Conservation (phyloP, 2,329 filamentous ascomycete species). For the Cylindrodendrum hubeiense region DNA sequence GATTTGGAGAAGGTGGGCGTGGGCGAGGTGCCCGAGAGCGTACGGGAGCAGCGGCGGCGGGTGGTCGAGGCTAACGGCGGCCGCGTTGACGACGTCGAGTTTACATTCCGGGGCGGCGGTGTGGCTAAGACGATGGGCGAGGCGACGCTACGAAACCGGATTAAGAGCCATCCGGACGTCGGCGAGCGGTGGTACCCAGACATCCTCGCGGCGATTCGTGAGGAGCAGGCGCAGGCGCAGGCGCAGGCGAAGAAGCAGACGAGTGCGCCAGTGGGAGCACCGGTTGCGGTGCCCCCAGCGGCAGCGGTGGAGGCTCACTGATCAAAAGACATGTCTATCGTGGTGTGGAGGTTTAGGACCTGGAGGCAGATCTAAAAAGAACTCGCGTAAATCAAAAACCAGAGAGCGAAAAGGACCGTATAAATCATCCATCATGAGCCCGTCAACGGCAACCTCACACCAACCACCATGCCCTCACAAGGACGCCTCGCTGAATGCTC, state of each 20-base stretch:
- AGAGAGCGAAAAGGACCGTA: conserved; percentile 17
- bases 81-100: conserved; percentile 82
- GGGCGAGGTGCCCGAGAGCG: conserved; percentile 70
- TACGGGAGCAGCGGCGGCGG: conserved; percentile 71
- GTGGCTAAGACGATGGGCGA: conserved; percentile 79
- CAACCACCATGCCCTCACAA: conserved; percentile 12
- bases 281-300: conserved; percentile 34
- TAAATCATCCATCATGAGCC: conserved; percentile 25
- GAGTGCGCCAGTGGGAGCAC: conserved; percentile 27
- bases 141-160: conserved; percentile 84
- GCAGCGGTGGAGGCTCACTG: conserved; percentile 50
- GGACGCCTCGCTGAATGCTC: conserved; percentile 26
- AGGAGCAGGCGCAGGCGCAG: conserved; percentile 72
- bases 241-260: conserved; percentile 50
- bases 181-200: conserved; percentile 85
- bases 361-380: conserved; percentile 16
- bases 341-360: conserved; percentile 22
- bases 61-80: conserved; percentile 69
- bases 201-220: conserved; percentile 67
- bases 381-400: conserved; percentile 16
- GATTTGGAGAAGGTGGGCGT: conserved; percentile 74
- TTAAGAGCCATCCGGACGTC: conserved; percentile 90
- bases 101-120: conserved; percentile 81
- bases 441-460: conserved; percentile 13
- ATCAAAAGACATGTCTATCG: conserved; percentile 20